Percentiles rank a stretch among this genome's conserved stretches.
phyloP scores from a whole-genome alignment of 2,329 filamentous ascomycete genomes.

The Neophaeococcomyces aloes region DNA sequence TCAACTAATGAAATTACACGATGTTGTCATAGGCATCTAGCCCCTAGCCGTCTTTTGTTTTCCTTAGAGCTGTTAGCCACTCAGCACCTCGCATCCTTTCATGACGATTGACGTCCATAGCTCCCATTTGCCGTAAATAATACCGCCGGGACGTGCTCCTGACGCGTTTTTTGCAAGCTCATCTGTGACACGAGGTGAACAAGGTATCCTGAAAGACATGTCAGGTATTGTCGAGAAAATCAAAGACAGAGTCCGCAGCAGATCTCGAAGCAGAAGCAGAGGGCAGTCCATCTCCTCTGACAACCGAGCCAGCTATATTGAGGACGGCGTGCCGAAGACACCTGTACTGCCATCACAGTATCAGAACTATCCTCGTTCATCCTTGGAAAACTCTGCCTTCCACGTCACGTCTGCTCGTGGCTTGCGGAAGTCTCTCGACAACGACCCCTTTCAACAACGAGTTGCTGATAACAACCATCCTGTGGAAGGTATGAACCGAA shows the following conservation, averaged over 20 bases:
- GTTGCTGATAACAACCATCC: neutral
- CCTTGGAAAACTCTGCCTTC: conserved; percentile 1
- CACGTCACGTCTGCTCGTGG: neutral
- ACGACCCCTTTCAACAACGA: neutral
- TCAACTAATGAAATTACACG: too few species aligned
- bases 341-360: neutral
- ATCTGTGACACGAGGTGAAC: neutral
- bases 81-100: too few species aligned
- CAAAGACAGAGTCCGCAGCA: conserved; percentile 2
- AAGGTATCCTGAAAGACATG: neutral
- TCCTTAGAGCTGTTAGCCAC: too few species aligned
- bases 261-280: neutral
- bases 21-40: too few species aligned
- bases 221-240: conserved; percentile 2
- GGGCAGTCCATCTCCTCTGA: neutral
- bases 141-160: neutral
- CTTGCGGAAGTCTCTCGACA: neutral
- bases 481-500: neutral
- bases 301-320: too few species aligned
- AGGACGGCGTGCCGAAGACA: neutral
- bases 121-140: neutral
- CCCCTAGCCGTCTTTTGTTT: too few species aligned
- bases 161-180: neutral
- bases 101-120: too few species aligned
- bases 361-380: neutral